Conservation (phyloP, 768 basidiomycete genomes). For the Hericium coralloides region DNA sequence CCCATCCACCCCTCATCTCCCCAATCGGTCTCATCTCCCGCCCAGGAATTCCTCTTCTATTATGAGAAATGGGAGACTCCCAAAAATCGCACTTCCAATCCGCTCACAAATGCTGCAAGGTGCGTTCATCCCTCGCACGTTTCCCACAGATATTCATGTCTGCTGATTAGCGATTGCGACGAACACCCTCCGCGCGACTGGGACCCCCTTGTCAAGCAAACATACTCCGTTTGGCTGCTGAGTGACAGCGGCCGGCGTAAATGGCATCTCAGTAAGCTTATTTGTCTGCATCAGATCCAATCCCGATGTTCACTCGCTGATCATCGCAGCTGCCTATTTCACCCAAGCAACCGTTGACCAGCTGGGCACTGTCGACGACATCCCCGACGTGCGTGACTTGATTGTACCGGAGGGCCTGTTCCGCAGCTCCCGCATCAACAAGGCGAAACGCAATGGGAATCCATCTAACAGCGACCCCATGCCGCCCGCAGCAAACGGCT, state of each 20-base stretch:
- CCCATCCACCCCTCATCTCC: background rate
- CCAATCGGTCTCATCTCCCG: slow-evolving; percentile 2
- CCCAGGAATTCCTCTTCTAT: slow-evolving; percentile 47
- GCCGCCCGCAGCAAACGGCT: background rate
- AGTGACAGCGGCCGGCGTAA: slow-evolving; percentile 19
- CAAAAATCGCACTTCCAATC: slow-evolving; percentile 21
- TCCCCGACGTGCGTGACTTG: slow-evolving; percentile 57
- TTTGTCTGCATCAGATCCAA: background rate
- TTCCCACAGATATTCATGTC: slow-evolving; percentile 5
- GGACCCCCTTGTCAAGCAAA: slow-evolving; percentile 43
- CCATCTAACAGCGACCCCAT: slow-evolving; percentile 31
- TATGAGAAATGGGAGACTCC: slow-evolving; percentile 37
- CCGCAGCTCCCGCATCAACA: slow-evolving; percentile 65
- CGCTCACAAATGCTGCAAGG: slow-evolving; percentile 23
- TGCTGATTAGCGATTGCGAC: slow-evolving; percentile 19
- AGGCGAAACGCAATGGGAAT: slow-evolving; percentile 40
- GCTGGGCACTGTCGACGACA: slow-evolving; percentile 62
- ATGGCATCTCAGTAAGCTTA: slow-evolving; percentile 42
- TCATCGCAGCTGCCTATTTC: slow-evolving; percentile 66
- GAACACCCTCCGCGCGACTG: slow-evolving; percentile 33
- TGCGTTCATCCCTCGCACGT: slow-evolving; percentile 7
- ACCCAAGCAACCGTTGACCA: slow-evolving; percentile 67
- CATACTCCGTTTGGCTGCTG: slow-evolving; percentile 34
- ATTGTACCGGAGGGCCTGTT: slow-evolving; percentile 72
- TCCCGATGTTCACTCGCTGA: background rate